Evolutionary conservation across 306 rosid species (phyloP), one percentile per base, ranked within the genome.

Genomic region (Senna siamea): DNA sequence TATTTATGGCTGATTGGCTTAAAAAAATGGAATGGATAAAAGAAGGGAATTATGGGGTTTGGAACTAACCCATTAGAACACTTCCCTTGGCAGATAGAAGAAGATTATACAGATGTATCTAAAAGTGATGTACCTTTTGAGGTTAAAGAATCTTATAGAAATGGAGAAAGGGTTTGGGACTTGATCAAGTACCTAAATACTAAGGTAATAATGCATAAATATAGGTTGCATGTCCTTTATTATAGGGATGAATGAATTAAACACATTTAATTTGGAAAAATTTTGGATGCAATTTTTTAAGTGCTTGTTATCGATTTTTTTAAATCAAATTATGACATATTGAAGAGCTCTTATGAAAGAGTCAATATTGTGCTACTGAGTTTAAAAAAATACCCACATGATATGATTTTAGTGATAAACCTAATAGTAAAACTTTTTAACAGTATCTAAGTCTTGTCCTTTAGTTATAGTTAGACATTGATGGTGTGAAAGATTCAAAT

Each of bases 1-100:
- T 72, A 84, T 74, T 82, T 95, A 91, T 89, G 78, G 79, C 58
- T 83, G 80, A 44, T 57, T 73, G 75, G 32, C 23, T 19, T 53
- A 68, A 77, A 47, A 63, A 54, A 75, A 28, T 9, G 48, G 69
- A 63, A 73, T 32, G 30, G 66, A 37, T 28, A 48, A 19, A 41
- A 59, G 46, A 70, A 35, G 30, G 52, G 30, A 71, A 66, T 60
- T 74, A 12, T 48, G 66, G 53, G 46, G 58, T 34, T 47, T 71
- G 75, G 72, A 46, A 65, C 70, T 64, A 54, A 57, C 79, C 80
- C 79, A 85, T 46, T 54, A 23, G 66, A 57, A 41, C 54, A 53
- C 48, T 52, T 74, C 40, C 14, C 20, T 2, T 70, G 9, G 23
- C 22, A 35, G 61, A 46, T 56, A 59, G 79, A 22, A 61, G 23